phyloP scores from a whole-genome alignment of 2,329 filamentous ascomycete genomes.

The Neonectria punicea region DNA sequence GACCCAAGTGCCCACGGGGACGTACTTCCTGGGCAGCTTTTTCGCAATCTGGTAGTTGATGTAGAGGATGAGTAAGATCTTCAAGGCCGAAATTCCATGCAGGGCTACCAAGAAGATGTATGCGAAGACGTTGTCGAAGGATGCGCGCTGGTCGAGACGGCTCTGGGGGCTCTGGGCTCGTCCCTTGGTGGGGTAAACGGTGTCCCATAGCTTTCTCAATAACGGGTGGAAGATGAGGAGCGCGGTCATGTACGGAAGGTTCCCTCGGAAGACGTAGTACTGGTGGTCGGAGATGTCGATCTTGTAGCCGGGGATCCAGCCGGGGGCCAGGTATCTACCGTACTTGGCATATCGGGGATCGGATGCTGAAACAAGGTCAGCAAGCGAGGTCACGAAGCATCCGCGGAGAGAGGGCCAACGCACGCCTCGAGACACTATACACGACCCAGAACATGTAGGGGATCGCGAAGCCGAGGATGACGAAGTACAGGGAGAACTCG shows the following conservation, averaged over 20 bases:
- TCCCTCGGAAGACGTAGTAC: conserved; percentile 85
- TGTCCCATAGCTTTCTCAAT: conserved; percentile 77
- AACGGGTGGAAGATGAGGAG: conserved; percentile 84
- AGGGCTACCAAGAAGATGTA: conserved; percentile 80
- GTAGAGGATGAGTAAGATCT: conserved; percentile 82
- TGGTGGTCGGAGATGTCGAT: conserved; percentile 93
- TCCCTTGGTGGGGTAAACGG: conserved; percentile 53
- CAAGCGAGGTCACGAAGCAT: not conserved
- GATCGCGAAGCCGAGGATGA: conserved; percentile 72
- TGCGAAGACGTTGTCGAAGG: conserved; percentile 87
- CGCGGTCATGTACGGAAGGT: conserved; percentile 81
- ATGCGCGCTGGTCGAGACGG: conserved; percentile 74
- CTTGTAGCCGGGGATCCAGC: conserved; percentile 93
- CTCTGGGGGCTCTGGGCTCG: conserved; percentile 59
- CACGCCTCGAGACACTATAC: conserved; percentile 86
- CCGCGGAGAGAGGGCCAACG: conserved; percentile 38
- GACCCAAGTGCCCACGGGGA: conserved; percentile 84
- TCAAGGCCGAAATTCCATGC: conserved; percentile 86
- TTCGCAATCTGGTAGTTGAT: conserved; percentile 85
- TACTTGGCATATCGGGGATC: conserved; percentile 85
- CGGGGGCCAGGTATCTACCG: conserved; percentile 74
- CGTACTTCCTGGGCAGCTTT: conserved; percentile 72
- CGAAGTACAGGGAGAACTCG: conserved; percentile 86
- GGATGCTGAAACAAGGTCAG: conserved; percentile 64
- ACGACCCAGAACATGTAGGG: conserved; percentile 93